These are phyloP conservation scores for Suillus alpinus DNA, from an alignment of 768 basidiomycete species.

Conservation along the genomic window DNA sequence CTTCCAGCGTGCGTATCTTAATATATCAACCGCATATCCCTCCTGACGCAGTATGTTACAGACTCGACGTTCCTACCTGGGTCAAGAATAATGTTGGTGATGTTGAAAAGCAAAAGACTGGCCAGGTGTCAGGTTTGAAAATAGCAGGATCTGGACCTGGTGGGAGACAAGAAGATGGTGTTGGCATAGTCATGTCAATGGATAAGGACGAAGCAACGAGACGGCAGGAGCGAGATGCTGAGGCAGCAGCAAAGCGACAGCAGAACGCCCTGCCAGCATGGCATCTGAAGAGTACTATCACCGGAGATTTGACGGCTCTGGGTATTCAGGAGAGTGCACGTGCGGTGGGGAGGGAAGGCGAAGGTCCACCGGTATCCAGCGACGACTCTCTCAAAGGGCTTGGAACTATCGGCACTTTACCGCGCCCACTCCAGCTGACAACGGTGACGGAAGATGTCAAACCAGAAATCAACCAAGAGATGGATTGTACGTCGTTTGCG, in stretches of 20 bases:
- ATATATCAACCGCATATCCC: background rate
- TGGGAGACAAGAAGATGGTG: slow-evolving; percentile 63
- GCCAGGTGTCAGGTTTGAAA: slow-evolving; percentile 58
- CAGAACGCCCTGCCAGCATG: slow-evolving; percentile 93
- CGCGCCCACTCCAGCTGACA: slow-evolving; percentile 26
- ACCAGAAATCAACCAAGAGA: slow-evolving; percentile 52
- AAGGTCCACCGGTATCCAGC: slow-evolving; percentile 44
- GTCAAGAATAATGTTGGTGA: slow-evolving; percentile 71
- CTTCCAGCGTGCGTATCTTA: slow-evolving; percentile 66
- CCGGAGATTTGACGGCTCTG: slow-evolving; percentile 85
- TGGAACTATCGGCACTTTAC: slow-evolving; percentile 46
- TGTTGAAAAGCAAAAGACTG: slow-evolving; percentile 55
- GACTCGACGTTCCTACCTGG: slow-evolving; percentile 83
- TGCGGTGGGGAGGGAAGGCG: slow-evolving; percentile 35
- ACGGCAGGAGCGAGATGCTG: slow-evolving; percentile 69
- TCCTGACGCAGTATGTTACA: slow-evolving; percentile 26
- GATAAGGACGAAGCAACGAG: slow-evolving; percentile 84
- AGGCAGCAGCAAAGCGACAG: slow-evolving; percentile 80
- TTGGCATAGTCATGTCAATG: slow-evolving; percentile 84
- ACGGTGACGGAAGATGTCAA: slow-evolving; percentile 38
- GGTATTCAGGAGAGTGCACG: slow-evolving; percentile 74
- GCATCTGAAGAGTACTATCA: slow-evolving; percentile 95
- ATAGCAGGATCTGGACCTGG: slow-evolving; percentile 68
- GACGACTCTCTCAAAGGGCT: slow-evolving; percentile 74
- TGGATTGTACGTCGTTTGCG: slow-evolving; percentile 55